Evolutionary conservation across 805 yeast genomes (phyloP).

Genomic region (Starmera amethionina): DNA sequence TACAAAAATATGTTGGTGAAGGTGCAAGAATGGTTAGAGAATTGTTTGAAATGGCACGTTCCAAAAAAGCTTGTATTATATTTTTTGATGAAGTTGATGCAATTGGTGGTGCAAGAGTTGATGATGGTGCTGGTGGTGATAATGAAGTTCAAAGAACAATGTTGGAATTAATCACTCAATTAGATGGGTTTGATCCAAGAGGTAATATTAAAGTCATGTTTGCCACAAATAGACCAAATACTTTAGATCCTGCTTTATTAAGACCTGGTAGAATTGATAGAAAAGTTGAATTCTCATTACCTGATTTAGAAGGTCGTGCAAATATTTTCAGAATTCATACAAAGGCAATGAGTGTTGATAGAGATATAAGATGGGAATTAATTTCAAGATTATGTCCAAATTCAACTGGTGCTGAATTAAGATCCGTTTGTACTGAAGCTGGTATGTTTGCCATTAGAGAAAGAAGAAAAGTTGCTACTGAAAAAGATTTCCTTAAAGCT

Average conservation of each 20-base stretch:
- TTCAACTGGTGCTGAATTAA: constrained; percentile 96
- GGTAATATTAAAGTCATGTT: constrained; percentile 99
- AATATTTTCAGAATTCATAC: constrained; percentile 96
- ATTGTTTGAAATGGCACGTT: constrained; percentile 97
- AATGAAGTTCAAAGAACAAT: constrained; percentile 98
- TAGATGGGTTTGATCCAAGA: constrained; percentile 98
- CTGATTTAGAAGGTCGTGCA: constrained; percentile 96
- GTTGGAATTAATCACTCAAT: constrained; percentile 95
- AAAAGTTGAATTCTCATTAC: constrained; percentile 93
- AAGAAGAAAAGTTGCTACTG: constrained; percentile 95
- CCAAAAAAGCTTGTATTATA: constrained; percentile 95
- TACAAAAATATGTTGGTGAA: constrained; percentile 98
- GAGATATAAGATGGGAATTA: constrained; percentile 97
- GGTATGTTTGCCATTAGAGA: constrained; percentile 99
- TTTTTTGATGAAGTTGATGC: constrained; percentile 99
- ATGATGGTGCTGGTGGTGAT: constrained; percentile 99
- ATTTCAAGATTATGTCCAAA: constrained; percentile 96
- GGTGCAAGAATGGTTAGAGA: constrained; percentile 99
- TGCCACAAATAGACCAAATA: constrained; percentile 97
- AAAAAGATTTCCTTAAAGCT: constrained; percentile 94
- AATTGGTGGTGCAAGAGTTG: constrained; percentile 99
- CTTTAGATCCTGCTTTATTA: constrained; percentile 92
- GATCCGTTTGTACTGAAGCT: constrained; percentile 98
- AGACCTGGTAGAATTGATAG: constrained; percentile 99
- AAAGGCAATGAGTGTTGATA: constrained; percentile 95